phyloP scores from a whole-genome alignment of 768 basidiomycete species.

The Lactifluus pinguis region DNA sequence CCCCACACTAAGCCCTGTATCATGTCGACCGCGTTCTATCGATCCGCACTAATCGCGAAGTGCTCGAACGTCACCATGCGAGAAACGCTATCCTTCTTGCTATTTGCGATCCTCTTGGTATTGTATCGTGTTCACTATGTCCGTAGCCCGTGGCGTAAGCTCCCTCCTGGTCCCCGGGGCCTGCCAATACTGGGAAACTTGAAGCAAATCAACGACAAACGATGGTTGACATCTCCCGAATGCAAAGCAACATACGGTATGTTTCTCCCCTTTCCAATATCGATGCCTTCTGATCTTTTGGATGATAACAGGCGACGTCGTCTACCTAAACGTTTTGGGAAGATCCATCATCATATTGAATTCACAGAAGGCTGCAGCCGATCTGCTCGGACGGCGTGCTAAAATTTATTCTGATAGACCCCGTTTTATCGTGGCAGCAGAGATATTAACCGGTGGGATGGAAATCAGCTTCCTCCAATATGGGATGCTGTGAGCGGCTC shows the following conservation, averaged over 20 bases:
- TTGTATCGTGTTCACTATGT: neutral
- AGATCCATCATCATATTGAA: slow-evolving; percentile 40
- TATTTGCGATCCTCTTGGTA: neutral
- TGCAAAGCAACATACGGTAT: slow-evolving; percentile 11
- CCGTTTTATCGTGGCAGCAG: slow-evolving; percentile 18
- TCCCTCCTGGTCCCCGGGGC: slow-evolving; percentile 16
- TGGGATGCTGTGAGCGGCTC: slow-evolving; percentile 8
- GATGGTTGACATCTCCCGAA: slow-evolving; percentile 10
- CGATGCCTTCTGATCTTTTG: neutral
- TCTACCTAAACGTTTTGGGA: slow-evolving; percentile 40
- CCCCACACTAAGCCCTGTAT: neutral
- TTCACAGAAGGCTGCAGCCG: slow-evolving; percentile 32
- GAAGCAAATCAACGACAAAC: slow-evolving; percentile 10
- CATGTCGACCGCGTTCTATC: slow-evolving; percentile 2
- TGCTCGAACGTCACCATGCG: neutral
- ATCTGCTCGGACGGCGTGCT: slow-evolving; percentile 41
- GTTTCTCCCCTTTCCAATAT: neutral
- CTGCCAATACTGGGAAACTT: slow-evolving; percentile 15
- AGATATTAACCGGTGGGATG: slow-evolving; percentile 15
- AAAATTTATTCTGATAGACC: slow-evolving; percentile 46
- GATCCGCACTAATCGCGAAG: neutral
- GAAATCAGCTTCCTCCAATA: slow-evolving; percentile 15
- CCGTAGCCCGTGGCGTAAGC: slow-evolving; percentile 17
- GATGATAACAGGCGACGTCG: slow-evolving; percentile 25
- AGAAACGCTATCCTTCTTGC: neutral